Evolutionary conservation across 371 early-diverging fungal species (phyloP).

Genomic region (Cokeromyces recurvatus): DNA sequence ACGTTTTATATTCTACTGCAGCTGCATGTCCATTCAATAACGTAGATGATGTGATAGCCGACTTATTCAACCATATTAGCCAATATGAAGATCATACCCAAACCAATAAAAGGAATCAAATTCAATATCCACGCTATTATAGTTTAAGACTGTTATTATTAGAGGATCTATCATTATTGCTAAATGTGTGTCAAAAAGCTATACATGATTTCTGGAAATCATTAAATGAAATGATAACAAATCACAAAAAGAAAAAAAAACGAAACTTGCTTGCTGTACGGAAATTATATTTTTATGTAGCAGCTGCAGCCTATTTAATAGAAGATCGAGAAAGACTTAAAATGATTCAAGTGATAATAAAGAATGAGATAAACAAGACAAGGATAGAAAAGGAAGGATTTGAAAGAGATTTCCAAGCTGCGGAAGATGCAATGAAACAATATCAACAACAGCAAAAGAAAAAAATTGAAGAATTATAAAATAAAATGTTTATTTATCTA

Average conservation of each 20-base stretch:
- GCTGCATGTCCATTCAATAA: conserved; percentile 13
- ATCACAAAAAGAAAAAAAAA: conserved; percentile 8
- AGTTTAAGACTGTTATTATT: conserved; percentile 17
- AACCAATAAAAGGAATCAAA: background rate
- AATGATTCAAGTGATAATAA: background rate
- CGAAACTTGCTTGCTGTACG: conserved; percentile 8
- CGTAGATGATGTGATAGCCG: conserved; percentile 15
- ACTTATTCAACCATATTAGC: conserved; percentile 16
- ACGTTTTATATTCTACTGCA: conserved; percentile 18
- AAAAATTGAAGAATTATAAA: conserved; percentile 9
- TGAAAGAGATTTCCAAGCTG: conserved; percentile 9
- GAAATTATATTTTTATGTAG: conserved; percentile 30
- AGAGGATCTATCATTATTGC: conserved; percentile 11
- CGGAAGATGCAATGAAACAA: conserved; percentile 13
- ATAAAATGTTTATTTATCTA: conserved; percentile 1
- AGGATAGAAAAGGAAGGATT: conserved; percentile 10
- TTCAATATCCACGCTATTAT: too few species aligned
- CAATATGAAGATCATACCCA: conserved; percentile 1
- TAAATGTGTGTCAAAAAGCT: conserved; percentile 13
- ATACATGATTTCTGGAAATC: conserved; percentile 21
- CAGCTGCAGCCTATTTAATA: conserved; percentile 11
- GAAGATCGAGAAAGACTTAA: background rate
- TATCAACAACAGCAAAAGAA: conserved; percentile 2
- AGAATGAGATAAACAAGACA: background rate
- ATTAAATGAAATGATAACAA: conserved; percentile 8